A percentile compares a stretch with the other conserved stretches of the same genome.
These are phyloP conservation scores for Aspergillus sp. DNA, from an alignment of 2,329 filamentous ascomycete species.

Conservation along the genomic window DNA sequence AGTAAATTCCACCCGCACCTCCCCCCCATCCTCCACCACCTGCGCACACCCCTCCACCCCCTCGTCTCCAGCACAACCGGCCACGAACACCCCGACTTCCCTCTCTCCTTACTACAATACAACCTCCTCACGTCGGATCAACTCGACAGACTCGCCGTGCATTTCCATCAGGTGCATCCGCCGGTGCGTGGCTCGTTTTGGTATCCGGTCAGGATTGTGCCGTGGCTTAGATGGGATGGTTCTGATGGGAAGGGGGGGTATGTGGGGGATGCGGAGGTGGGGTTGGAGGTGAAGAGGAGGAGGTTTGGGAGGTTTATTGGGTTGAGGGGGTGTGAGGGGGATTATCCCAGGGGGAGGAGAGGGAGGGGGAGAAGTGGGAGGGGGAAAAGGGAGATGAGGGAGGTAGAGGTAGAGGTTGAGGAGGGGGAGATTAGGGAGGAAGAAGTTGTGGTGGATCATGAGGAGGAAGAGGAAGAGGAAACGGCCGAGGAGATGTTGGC, in stretches of 20 bases:
- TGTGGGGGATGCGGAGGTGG: too few relatives aligned
- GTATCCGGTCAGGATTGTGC: constrained; percentile 38
- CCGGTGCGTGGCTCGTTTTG: constrained; percentile 31
- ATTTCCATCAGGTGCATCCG: constrained; percentile 47
- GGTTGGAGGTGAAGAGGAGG: constrained; percentile 40
- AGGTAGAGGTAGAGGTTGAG: neutral
- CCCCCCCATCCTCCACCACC: constrained; percentile 27
- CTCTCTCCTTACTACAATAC: constrained; percentile 40
- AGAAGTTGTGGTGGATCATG: neutral
- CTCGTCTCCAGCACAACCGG: constrained; percentile 42
- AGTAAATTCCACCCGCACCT: constrained; percentile 9
- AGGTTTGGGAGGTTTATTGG: constrained; percentile 50
- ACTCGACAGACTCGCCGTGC: constrained; percentile 44
- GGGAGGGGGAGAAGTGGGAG: constrained; percentile 14
- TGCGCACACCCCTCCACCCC: constrained; percentile 35
- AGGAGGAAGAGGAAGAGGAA: constrained; percentile 5
- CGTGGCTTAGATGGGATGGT: constrained; percentile 32
- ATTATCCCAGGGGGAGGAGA: constrained; percentile 11
- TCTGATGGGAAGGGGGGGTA: neutral
- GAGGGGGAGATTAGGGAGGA: neutral
- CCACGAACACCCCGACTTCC: constrained; percentile 42
- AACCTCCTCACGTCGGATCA: constrained; percentile 45
- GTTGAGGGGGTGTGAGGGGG: constrained; percentile 37
- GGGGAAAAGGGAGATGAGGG: neutral
- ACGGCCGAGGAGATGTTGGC: constrained; percentile 20